Base-by-base conservation (phyloP, 305 asterid species). In the Andrographis paniculata region DNA sequence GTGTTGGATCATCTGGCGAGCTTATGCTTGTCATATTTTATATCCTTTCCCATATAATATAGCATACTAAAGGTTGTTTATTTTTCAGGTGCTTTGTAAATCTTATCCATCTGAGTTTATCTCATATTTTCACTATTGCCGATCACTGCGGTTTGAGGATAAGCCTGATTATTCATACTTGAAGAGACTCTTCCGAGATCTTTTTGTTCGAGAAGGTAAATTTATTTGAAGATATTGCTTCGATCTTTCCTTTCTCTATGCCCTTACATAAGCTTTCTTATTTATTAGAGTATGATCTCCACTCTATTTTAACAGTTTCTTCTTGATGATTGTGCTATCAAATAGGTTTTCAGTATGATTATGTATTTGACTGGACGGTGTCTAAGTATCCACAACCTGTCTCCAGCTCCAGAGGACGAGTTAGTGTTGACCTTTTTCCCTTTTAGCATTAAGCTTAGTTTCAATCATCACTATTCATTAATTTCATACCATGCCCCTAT, bases 131-230 rank as follows among this genome's bases (percentile, higher is more conserved):
- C 89, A 78, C 65, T 81, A 84, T 56, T 81, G 95, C 48, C 95
- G 95, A 46, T 81, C 95, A 16, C 55, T 81, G 72, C 77, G 87
- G 36, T 84, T 85, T 42, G 94, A 81, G 12, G 94, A 85, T 69
- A 81, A 81, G 64, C 95, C 95, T 38, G 95, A 85, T 67, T 85
- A 85, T 70, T 74, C 89, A 20, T 85, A 79, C 74, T 70, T 85
- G 66, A 85, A 85, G 69, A 81, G 91, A 50, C 86, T 81, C 42
- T 85, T 85, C 77, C 73, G 89, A 17, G 87, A 81, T 59, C 80
- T 84, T 5, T 85, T 78, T 61, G 79, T 78, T 63, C 81, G 91
- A 51, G 91, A 85, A 72, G 95, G 95, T 81, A 69, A 42, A 24
- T 23, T 17, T 48, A 17, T 36, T 48, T 2, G n/a, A 28, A 22